These are phyloP conservation scores for Candida odintsovae DNA, from an alignment of 805 yeast genomes.

Conservation along the genomic window DNA sequence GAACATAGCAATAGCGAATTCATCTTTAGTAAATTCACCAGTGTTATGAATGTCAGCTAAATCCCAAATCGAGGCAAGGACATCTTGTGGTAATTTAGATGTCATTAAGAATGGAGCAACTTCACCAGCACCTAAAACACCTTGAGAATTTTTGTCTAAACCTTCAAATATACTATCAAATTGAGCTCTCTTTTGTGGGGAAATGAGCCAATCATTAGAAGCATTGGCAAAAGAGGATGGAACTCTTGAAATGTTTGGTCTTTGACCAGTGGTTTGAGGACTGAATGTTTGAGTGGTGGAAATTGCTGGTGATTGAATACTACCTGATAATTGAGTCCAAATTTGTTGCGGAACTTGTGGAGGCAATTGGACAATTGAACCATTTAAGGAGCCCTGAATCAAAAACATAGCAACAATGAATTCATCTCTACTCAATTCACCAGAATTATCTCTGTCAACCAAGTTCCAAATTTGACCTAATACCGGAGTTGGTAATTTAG, in stretches of 20 bases:
- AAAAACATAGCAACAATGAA: conserved; percentile 93
- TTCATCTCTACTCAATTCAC: conserved; percentile 65
- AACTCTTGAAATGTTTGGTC: conserved; percentile 27
- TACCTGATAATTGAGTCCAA: conserved; percentile 30
- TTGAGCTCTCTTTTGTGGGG: conserved; percentile 65
- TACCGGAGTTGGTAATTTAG: conserved; percentile 70
- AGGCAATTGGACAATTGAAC: conserved; percentile 56
- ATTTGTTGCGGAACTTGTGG: conserved; percentile 34
- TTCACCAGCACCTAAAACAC: conserved; percentile 65
- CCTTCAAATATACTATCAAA: conserved; percentile 76
- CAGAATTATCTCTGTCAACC: conserved; percentile 72
- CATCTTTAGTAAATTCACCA: conserved; percentile 73
- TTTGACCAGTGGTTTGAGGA: conserved; percentile 15
- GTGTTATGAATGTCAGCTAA: conserved; percentile 83
- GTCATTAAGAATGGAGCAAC: conserved; percentile 87
- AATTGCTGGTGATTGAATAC: conserved; percentile 13
- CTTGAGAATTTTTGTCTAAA: conserved; percentile 60
- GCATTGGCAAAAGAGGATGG: conserved; percentile 33
- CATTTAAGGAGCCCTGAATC: conserved; percentile 74
- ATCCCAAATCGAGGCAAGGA: conserved; percentile 91
- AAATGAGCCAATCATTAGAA: conserved; percentile 58
- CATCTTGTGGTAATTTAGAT: conserved; percentile 79
- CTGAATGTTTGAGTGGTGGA: conserved; percentile 12
- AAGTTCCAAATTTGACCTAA: conserved; percentile 87
- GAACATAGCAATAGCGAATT: conserved; percentile 91